Base-by-base conservation (phyloP, 805 yeast genomes). In the Kuraishia ogatae region DNA sequence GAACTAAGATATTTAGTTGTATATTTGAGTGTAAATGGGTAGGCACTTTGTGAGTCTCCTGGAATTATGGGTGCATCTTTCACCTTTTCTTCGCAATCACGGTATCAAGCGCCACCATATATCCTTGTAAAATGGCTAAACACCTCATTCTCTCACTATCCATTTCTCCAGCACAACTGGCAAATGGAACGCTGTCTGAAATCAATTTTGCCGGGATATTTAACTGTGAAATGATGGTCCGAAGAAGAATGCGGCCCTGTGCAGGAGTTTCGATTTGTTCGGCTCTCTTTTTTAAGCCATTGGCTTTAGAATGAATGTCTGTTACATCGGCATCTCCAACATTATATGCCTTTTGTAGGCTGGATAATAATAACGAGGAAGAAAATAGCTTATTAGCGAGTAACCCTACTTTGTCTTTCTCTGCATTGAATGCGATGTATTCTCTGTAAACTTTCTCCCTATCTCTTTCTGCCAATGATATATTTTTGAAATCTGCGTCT, bases 371-470 rank as follows among this genome's bases (percentile, higher is more conserved):
- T 26, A 28, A 19, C 2, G 54, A 43, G 7, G 54, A 52, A 8
- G 26, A 22, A 7, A 28, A 17, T 19, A 52, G 24, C 15, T 17
- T 52, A 11, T 39, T 43, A 6, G 48, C 26, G 3, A 51, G 48
- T 15, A 51, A 10, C 4, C 24, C 23, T n/a, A 22, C 8, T 35
- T 51, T 51, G 53, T 51, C 53, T 26, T 20, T 26, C 21, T 39
- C 39, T 24, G 48, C 20, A n/a, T 29, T 23, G 22, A 53, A 53
- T 4, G 39, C 55, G 11, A 56, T 43, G 53, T 51, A 57, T 35
- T 55, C 56, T 51, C 56, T 56, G 57, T 60, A 62, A 10, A 58
- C 53, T 2, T 46, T 52, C 26, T 62, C 62, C n/a, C 59, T 57
- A 35, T 48, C 50, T 48, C 55, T 54, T 24, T 64, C 65, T 5